Evolutionary conservation across 169 alveolate species (phyloP), one percentile per base, ranked within the genome.

Genomic region (Cryptosporidium canis): DNA sequence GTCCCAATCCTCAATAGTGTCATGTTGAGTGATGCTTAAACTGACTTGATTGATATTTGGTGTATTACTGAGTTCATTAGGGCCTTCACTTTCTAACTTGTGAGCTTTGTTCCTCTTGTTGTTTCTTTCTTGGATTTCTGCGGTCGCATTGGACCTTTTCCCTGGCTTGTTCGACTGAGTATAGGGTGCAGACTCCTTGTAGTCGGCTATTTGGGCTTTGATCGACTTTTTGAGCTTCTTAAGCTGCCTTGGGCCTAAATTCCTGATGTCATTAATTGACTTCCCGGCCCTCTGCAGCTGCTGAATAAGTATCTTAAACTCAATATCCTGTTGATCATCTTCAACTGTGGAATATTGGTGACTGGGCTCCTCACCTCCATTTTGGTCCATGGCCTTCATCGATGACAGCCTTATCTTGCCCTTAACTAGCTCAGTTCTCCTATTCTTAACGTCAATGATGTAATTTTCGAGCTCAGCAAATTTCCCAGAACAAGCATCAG

Each of bases 201-300:
- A 18, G 63, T 51, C 63, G 24, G 7, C 18, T 12, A 51, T 51
- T 18, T 51, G 44, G 14, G 8, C 41, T 39, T 70, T 70, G 18
- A 70, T 70, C 8, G 63, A 37, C 44, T 77, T 55, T 37, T 77
- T 77, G 2, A 77, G 71, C n/a, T 77, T 77, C 65, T 77, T 77
- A 12, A 77, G 87, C n/a, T 77, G 87, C 6, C 87, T 77, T 51
- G 87, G 87, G 0, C 87, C 87, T 18, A 77, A n/a, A 77, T 61
- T 18, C 18, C 33, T 77, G 6, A 77, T 21, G n/a, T 77, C 87
- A 58, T 77, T 44, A 21, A 77, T 61, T 8, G 87, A 29, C 37
- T 77, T 77, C 29, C 87, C 87, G 4, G 44, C 72, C 27, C 58
- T 77, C 11, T 58, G 43, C 21, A 77, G 37, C 27, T 77, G 66